Percentiles rank a stretch among this genome's conserved stretches.
phyloP scores from a whole-genome alignment of 768 basidiomycete genomes.

The Pulveroboletus ravenelii region DNA sequence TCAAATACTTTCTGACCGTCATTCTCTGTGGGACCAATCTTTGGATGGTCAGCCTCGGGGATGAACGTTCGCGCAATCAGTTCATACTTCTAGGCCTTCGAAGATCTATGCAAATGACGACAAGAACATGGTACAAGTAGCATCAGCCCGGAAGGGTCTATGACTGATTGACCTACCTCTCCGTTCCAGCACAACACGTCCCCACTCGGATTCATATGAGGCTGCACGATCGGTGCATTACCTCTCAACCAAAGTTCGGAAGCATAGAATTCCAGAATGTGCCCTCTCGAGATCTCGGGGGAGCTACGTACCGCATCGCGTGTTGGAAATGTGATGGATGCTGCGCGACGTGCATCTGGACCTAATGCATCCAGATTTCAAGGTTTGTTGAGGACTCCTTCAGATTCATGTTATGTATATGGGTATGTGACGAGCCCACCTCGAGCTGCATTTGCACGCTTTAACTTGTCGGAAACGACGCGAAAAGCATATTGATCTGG shows the following conservation, averaged over 20 bases:
- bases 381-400: background rate
- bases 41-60: constrained; percentile 10
- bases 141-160: background rate
- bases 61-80: background rate
- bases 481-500: constrained; percentile 14
- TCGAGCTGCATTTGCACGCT: constrained; percentile 50
- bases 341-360: constrained; percentile 54
- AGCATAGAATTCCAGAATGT: constrained; percentile 49
- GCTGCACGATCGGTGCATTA: constrained; percentile 52
- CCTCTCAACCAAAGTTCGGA: constrained; percentile 79
- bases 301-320: constrained; percentile 4
- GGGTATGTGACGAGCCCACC: constrained; percentile 34
- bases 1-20: constrained; percentile 59
- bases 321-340: constrained; percentile 18
- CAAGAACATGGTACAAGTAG: background rate
- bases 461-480: constrained; percentile 33
- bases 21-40: constrained; percentile 63
- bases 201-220: constrained; percentile 48
- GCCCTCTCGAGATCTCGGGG: constrained; percentile 19
- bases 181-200: constrained; percentile 84
- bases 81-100: constrained; percentile 66
- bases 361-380: constrained; percentile 37
- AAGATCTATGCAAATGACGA: constrained; percentile 48
- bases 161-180: constrained; percentile 46
- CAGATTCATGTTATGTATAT: background rate